Conservation (phyloP, 805 yeast species). For the Clavispora asparagi region DNA sequence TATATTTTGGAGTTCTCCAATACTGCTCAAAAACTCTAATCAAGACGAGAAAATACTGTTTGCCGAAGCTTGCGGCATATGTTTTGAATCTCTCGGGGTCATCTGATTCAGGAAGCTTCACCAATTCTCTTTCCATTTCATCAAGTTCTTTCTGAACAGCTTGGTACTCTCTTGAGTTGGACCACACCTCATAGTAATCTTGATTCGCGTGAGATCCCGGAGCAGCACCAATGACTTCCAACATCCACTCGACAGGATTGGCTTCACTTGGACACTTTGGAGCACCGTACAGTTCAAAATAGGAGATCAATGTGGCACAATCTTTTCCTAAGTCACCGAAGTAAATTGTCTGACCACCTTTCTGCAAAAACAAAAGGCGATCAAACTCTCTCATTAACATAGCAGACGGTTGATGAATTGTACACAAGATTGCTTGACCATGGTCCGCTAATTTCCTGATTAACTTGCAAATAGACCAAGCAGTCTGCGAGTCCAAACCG, state of each 20-base stretch:
- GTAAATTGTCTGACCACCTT: conserved; percentile 71
- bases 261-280: conserved; percentile 62
- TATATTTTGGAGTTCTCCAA: conserved; percentile 28
- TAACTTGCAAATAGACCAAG: conserved; percentile 38
- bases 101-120: conserved; percentile 18
- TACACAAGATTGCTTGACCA: conserved; percentile 42
- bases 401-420: conserved; percentile 86
- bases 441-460: conserved; percentile 37
- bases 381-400: conserved; percentile 73
- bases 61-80: conserved; percentile 9
- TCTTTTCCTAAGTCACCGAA: conserved; percentile 69
- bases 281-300: conserved; percentile 65
- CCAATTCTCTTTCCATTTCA: conserved; percentile 15
- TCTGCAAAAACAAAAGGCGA: conserved; percentile 61
- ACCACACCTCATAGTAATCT: conserved; percentile 67
- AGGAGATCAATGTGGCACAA: conserved; percentile 46
- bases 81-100: conserved; percentile 15
- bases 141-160: conserved; percentile 14
- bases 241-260: conserved; percentile 58
- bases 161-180: conserved; percentile 17
- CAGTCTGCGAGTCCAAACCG: conserved; percentile 40
- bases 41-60: conserved; percentile 19
- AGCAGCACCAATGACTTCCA: conserved; percentile 75
- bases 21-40: conserved; percentile 35
- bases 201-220: conserved; percentile 57